Conservation (phyloP, 257 asterid genomes). For the Solanum neorickii region DNA sequence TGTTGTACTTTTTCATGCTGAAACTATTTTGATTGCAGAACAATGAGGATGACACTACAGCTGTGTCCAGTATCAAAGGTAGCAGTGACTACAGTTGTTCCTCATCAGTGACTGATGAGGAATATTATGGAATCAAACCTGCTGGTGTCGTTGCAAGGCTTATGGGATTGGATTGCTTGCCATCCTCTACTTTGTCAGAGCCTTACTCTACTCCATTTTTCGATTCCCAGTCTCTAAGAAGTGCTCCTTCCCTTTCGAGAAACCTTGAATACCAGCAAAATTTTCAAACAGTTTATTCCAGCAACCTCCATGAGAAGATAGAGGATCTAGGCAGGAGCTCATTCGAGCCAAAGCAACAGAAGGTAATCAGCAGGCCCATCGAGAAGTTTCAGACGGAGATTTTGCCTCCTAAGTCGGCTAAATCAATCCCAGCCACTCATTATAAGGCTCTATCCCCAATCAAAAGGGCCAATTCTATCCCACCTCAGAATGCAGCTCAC, state of each 20-base stretch:
- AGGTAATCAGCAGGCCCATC: constrained; percentile 33
- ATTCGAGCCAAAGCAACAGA: constrained; percentile 22
- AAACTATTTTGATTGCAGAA: constrained; percentile 16
- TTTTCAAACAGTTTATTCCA: constrained; percentile 21
- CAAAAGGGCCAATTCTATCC: constrained; percentile 38
- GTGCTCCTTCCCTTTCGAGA: constrained; percentile 19
- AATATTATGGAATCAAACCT: constrained; percentile 31
- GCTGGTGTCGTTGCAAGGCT: constrained; percentile 93
- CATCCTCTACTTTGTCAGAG: constrained; percentile 41
- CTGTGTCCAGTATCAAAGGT: constrained; percentile 47
- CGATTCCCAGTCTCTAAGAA: constrained; percentile 41
- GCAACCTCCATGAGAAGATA: constrained; percentile 9
- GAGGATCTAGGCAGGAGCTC: constrained; percentile 15
- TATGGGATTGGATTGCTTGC: constrained; percentile 88
- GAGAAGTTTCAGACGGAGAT: constrained; percentile 73
- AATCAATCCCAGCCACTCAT: constrained; percentile 72
- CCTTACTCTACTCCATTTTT: constrained; percentile 44
- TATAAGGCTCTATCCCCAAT: constrained; percentile 85
- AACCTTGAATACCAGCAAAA: constrained; percentile 21
- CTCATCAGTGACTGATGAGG: constrained; percentile 75
- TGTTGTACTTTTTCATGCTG: neutral
- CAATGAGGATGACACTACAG: constrained; percentile 46
- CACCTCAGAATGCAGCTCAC: constrained; percentile 60
- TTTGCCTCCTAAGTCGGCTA: constrained; percentile 88
- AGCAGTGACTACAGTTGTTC: constrained; percentile 69